A percentile compares a stretch with the other conserved stretches of the same genome.
phyloP scores from a whole-genome alignment of 148 eudicot genomes.

The Polygonum aviculare region DNA sequence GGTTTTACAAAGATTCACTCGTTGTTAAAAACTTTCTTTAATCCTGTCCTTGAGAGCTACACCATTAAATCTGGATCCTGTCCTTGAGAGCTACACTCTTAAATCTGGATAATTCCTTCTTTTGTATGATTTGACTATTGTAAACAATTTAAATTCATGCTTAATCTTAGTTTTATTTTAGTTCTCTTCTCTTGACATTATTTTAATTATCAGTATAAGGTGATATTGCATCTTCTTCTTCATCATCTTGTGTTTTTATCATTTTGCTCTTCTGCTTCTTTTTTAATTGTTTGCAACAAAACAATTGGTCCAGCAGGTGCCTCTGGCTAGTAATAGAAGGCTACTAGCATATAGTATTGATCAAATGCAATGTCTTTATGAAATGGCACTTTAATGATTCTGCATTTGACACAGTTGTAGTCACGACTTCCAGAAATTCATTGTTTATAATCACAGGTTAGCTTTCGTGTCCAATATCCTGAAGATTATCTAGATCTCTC shows the following conservation, averaged over 20 bases:
- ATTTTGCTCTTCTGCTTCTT: not conserved
- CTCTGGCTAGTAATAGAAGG: not conserved
- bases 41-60: not conserved
- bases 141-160: not conserved
- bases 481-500: constrained; percentile 80
- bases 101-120: not conserved
- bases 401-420: not conserved
- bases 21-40: not conserved
- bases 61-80: not conserved
- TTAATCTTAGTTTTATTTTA: not conserved
- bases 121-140: not conserved
- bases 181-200: not conserved
- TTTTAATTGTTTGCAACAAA: not conserved
- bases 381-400: not conserved
- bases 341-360: not conserved
- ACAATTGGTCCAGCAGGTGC: not conserved
- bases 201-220: not conserved
- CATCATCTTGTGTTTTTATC: not conserved
- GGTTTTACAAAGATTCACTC: not conserved
- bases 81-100: not conserved
- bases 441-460: constrained; percentile 48
- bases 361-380: not conserved
- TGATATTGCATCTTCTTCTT: not conserved
- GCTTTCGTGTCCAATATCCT: constrained; percentile 92
- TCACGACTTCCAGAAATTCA: constrained; percentile 9